A percentile compares a stretch with the other conserved stretches of the same genome.
These are phyloP conservation scores for Mycena olivaceomarginata DNA, from an alignment of 768 basidiomycete genomes.

Conservation along the genomic window DNA sequence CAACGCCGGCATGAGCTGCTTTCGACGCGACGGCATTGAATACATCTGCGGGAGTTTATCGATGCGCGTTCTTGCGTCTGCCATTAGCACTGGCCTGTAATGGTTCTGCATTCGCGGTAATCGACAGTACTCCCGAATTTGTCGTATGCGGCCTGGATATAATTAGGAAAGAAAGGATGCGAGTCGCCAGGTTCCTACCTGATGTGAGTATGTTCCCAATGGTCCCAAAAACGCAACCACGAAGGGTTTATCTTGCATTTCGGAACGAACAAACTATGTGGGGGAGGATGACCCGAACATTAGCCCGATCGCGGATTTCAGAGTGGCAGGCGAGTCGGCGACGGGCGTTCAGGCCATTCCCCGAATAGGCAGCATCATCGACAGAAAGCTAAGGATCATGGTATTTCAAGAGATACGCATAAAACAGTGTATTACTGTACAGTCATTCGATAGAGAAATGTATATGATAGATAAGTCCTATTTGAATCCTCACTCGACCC, in stretches of 20 bases:
- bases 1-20: constrained; percentile 72
- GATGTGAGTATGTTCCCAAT: constrained; percentile 76
- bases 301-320: no score
- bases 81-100: constrained; percentile 56
- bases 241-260: constrained; percentile 3
- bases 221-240: constrained; percentile 72
- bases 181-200: constrained; percentile 56
- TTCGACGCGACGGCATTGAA: constrained; percentile 69
- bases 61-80: background rate
- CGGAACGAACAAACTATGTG: background rate
- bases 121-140: constrained; percentile 65
- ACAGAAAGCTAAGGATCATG: background rate
- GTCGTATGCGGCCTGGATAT: constrained; percentile 66
- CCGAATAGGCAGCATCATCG: no score
- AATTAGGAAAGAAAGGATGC: constrained; percentile 1
- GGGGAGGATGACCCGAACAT: background rate
- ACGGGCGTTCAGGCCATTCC: no score
- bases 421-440: constrained; percentile 33
- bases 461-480: constrained; percentile 39
- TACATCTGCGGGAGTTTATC: constrained; percentile 67
- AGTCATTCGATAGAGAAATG: constrained; percentile 40
- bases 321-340: no score
- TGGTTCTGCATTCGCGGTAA: constrained; percentile 64
- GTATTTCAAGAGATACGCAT: constrained; percentile 42
- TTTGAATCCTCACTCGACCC: constrained; percentile 80